Base-by-base conservation (phyloP, 1,284 basidiomycete species). In the Hemileia vastatrix region DNA sequence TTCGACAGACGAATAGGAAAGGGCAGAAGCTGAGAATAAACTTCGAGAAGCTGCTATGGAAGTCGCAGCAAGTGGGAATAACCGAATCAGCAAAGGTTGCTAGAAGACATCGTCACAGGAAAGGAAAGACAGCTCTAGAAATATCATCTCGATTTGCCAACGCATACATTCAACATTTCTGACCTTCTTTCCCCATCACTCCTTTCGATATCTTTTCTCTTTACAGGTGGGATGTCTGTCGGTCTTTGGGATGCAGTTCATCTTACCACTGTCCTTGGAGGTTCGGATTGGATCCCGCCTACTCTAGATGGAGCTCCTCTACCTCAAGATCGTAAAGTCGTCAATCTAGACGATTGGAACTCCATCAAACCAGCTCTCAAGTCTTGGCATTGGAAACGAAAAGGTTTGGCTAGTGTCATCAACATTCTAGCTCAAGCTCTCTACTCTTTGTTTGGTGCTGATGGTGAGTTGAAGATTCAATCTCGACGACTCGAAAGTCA, bases 201-300 rank as follows among this genome's bases (percentile, higher is more conserved):
- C 36, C 36, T 15, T 40, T 40, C 19, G 18, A 9, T 36, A 15
- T 19, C 13, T 24, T n/a, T 44, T 3, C 44, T 27, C n/a, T n/a
- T n/a, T n/a, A n/a, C n/a, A n/a, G n/a, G n/a, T n/a, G 92, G 92
- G 4, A 96, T 96, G 92, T 92, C 90, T 1, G 91, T 94, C 49
- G 90, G 89, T 1, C 80, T 95, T 62, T 82, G 85, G 72, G 92
- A 95, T 68, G 86, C 87, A 13, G 85, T 90, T n/a, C 72, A 88
- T 21, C 80, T 95, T 6, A 81, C 84, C 0, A 78, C 83, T 31
- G 78, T 88, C 64, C 78, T 94, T 0, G 76, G 78, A 0, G 76
- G n/a, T n/a, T 63, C 65, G 1, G 32, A 62, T 0, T 75, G 72
- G 73, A 63, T 64, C 8, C 72, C 71, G 2, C 63, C 67, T 13